These are phyloP conservation scores for Nepenthes alata DNA, from an alignment of 179 eudicot species.

Conservation along the genomic window DNA sequence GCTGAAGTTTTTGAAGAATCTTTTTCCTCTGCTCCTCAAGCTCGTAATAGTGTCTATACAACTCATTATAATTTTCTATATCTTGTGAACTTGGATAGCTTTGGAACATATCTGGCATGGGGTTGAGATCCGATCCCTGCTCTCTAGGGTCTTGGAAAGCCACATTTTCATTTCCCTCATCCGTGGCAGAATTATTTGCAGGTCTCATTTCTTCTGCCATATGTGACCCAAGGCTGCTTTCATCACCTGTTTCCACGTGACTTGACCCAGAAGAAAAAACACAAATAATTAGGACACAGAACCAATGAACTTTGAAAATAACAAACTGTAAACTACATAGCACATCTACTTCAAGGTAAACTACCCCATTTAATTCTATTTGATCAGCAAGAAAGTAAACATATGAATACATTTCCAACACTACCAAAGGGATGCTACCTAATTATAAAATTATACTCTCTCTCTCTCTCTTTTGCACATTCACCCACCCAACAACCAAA, in stretches of 20 bases:
- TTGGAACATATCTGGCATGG: slow-evolving; percentile 19
- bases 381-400: too few species aligned
- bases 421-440: too few species aligned
- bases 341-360: too few species aligned
- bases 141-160: slow-evolving; percentile 15
- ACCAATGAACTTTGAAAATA: not conserved
- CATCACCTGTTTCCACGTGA: slow-evolving; percentile 15
- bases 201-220: slow-evolving; percentile 20
- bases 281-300: slow-evolving; percentile 6
- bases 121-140: slow-evolving; percentile 15
- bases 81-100: slow-evolving; percentile 20
- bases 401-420: too few species aligned
- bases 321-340: too few species aligned
- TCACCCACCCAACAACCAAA: too few species aligned
- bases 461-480: too few species aligned
- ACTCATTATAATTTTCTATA: slow-evolving; percentile 40
- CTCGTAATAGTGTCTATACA: slow-evolving; percentile 58
- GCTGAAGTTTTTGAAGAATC: slow-evolving; percentile 60
- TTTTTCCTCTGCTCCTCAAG: slow-evolving; percentile 68
- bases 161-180: slow-evolving; percentile 15
- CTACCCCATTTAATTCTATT: too few species aligned
- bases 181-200: slow-evolving; percentile 9
- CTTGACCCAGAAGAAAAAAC: slow-evolving; percentile 18
- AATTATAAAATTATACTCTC: too few species aligned
- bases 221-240: slow-evolving; percentile 13